Conservation (phyloP, 2,329 filamentous ascomycete genomes). For the Fusarium sp. region DNA sequence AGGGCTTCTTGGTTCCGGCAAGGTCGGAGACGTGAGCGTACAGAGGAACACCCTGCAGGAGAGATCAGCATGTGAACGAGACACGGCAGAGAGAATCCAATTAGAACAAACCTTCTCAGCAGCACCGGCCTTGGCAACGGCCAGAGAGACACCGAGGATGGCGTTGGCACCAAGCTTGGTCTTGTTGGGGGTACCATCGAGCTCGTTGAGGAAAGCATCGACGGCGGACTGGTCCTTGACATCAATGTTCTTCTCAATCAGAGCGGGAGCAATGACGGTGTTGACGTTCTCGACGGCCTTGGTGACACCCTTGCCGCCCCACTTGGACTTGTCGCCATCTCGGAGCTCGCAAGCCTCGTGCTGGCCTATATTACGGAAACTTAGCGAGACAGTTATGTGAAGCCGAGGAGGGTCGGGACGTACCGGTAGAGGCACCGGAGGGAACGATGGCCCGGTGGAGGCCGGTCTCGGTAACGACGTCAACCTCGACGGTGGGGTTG, state of each 20-base stretch:
- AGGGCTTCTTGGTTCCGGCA: constrained; percentile 89
- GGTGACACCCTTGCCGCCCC: constrained; percentile 85
- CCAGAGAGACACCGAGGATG: constrained; percentile 84
- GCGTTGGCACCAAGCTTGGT: constrained; percentile 87
- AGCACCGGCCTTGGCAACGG: constrained; percentile 86
- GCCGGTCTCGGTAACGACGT: constrained; percentile 94
- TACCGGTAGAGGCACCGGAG: constrained; percentile 93
- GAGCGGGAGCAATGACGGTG: constrained; percentile 76
- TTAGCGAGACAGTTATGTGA: constrained; percentile 37
- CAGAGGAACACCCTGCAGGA: constrained; percentile 72
- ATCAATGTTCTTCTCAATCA: constrained; percentile 83
- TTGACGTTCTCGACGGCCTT: constrained; percentile 91
- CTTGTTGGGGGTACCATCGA: constrained; percentile 87
- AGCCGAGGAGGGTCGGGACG: constrained; percentile 49
- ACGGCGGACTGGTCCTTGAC: constrained; percentile 86
- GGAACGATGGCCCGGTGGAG: constrained; percentile 98
- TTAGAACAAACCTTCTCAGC: constrained; percentile 72
- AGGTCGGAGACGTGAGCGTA: constrained; percentile 89
- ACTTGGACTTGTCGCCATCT: constrained; percentile 86
- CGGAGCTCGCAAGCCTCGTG: constrained; percentile 92
- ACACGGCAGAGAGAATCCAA: neutral
- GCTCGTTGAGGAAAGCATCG: constrained; percentile 83
- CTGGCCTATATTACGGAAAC: constrained; percentile 66
- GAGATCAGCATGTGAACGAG: constrained; percentile 24
- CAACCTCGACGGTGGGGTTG: constrained; percentile 99